These are phyloP conservation scores for Citrullus colocynthis DNA, from an alignment of 306 rosid species.

Conservation along the genomic window DNA sequence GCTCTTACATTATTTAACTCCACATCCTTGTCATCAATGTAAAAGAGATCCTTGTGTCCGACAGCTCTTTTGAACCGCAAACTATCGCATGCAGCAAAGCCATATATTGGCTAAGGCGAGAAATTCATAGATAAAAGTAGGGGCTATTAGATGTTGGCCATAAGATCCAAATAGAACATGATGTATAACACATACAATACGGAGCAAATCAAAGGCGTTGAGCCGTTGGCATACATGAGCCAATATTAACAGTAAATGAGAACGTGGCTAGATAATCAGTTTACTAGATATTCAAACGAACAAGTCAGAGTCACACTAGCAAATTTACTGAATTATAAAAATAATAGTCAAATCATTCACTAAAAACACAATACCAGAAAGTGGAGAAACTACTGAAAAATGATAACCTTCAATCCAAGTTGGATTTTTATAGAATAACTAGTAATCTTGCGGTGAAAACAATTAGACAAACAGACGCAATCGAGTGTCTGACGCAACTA, in stretches of 20 bases:
- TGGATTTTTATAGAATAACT: background rate
- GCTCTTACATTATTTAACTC: slow-evolving; percentile 75
- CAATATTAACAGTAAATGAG: background rate
- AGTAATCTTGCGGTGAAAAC: background rate
- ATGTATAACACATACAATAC: background rate
- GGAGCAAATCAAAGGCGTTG: background rate
- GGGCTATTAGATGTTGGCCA: slow-evolving; percentile 8
- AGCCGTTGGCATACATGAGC: background rate
- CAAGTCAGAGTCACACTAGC: background rate
- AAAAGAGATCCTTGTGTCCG: slow-evolving; percentile 84
- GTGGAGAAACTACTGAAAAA: background rate
- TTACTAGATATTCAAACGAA: background rate
- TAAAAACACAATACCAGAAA: background rate
- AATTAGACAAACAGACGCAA: background rate
- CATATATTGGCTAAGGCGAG: slow-evolving; percentile 61
- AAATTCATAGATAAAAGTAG: slow-evolving; percentile 13
- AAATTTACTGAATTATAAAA: background rate
- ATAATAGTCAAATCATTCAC: background rate
- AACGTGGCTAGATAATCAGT: background rate
- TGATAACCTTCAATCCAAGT: background rate
- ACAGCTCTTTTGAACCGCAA: slow-evolving; percentile 66
- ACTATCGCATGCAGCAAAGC: slow-evolving; percentile 63
- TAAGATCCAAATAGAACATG: background rate
- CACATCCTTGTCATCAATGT: slow-evolving; percentile 84
- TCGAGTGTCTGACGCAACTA: background rate